Evolutionary conservation across 257 asterid genomes (phyloP), one percentile per base, ranked within the genome.

Genomic region (Solanum chaucha): DNA sequence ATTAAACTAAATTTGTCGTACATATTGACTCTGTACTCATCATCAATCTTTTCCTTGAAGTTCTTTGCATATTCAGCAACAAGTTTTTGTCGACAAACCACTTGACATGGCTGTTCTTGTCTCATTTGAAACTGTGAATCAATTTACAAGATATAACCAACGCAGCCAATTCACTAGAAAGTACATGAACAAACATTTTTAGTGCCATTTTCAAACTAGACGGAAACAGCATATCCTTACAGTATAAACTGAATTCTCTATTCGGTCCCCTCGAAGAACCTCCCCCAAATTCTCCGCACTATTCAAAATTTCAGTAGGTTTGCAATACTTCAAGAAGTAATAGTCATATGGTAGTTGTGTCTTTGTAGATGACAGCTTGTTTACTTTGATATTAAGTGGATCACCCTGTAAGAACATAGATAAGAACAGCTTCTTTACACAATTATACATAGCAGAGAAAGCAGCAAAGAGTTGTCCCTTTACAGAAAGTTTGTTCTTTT

Each of bases 181-280:
- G 87, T 24, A 70, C n/a, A 48, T 30, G 67, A 48, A 38, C 30
- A 51, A 13, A 41, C 72, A 13, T 36, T 28, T 85, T 30, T 44
- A 51, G 32, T 8, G 65, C 58, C 87, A 86, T 28, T 70, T 71
- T 46, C 64, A 72, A 86, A 34, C 85, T 8, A 48, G 68, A 81
- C 2, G 35, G 73, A 46, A 64, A 85, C 11, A 67, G 40, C 19
- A 64, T 55, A 86, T 64, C 72, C 97, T 93, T 90, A 95, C 98
- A 12, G 88, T 91, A 85, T 92, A 95, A 83, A 93, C 89, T 38
- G 98, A 96, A 88, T 96, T 96, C 90, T 96, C 98, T 22, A 96
- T 96, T 81, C 98, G 95, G 88, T 95, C 98, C 87, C 98, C 98
- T 78, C 98, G 96, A 86, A 95, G 95, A 87, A 95, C 98, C 93